Evolutionary conservation across 176 grass and related monocot genomes (phyloP).

Genomic region (Zoysia japonica): DNA sequence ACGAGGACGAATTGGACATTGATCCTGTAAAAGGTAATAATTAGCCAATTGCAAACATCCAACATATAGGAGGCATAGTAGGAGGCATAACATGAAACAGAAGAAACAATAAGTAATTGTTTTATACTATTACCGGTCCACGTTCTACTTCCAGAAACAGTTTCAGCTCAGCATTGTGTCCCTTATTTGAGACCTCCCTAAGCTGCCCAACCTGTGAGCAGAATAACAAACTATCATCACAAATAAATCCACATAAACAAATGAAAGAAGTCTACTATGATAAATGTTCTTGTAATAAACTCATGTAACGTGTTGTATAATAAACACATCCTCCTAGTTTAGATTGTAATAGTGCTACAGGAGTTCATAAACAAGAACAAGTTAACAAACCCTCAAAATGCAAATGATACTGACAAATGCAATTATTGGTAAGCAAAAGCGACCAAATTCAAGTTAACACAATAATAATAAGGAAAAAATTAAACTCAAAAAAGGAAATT

Average conservation of each 20-base stretch:
- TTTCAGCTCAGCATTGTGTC: slow-evolving; percentile 94
- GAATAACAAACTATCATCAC: slow-evolving; percentile 12
- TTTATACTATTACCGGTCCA: slow-evolving; percentile 61
- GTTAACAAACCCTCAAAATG: slow-evolving; percentile 12
- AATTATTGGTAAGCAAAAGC: background rate
- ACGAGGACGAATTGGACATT: slow-evolving; percentile 66
- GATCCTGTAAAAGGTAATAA: slow-evolving; percentile 56
- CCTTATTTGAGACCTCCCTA: slow-evolving; percentile 97
- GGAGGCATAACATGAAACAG: slow-evolving; percentile 22
- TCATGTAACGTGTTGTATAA: too few relatives aligned
- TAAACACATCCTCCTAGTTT: slow-evolving; percentile 12
- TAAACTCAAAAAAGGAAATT: background rate
- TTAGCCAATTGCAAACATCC: slow-evolving; percentile 15
- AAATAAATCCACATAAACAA: slow-evolving; percentile 26
- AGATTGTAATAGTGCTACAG: background rate
- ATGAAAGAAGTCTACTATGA: background rate
- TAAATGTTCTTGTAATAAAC: background rate
- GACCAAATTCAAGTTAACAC: background rate
- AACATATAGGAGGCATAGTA: slow-evolving; percentile 27
- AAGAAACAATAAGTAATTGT: slow-evolving; percentile 31
- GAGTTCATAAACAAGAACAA: background rate
- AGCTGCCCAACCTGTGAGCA: slow-evolving; percentile 81
- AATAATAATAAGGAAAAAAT: background rate
- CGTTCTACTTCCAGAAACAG: slow-evolving; percentile 90
- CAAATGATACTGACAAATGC: background rate